Percentiles rank a stretch among this genome's conserved stretches.
phyloP scores from a whole-genome alignment of 805 yeast genomes.

The Kregervanrija fluxuum region DNA sequence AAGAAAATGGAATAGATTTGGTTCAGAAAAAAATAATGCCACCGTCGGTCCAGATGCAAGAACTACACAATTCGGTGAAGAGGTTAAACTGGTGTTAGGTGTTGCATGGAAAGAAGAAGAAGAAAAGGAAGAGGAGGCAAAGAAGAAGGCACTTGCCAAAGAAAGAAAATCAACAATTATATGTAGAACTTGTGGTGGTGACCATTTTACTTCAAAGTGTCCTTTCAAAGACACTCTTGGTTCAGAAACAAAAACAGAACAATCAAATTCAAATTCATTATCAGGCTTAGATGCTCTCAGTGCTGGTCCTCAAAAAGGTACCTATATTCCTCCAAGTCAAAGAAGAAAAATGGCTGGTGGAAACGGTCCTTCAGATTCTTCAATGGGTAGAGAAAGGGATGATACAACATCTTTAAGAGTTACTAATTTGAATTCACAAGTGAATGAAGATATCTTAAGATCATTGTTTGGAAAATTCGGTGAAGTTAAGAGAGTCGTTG shows the following conservation, averaged over 20 bases:
- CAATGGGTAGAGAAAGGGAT: conserved; percentile 47
- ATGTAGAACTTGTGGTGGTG: conserved; percentile 93
- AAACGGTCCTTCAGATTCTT: conserved; percentile 14
- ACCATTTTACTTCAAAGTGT: conserved; percentile 90
- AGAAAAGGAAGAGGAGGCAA: conserved; percentile 57
- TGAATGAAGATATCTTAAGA: conserved; percentile 75
- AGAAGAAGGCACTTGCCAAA: conserved; percentile 37
- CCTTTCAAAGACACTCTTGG: conserved; percentile 89
- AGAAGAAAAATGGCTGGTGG: conserved; percentile 36
- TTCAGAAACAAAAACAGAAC: conserved; percentile 18
- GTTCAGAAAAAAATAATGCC: conserved; percentile 59
- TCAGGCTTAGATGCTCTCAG: conserved; percentile 11
- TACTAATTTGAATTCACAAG: conserved; percentile 81
- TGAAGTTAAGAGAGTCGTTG: conserved; percentile 63
- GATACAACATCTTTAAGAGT: conserved; percentile 85
- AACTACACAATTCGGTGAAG: conserved; percentile 86
- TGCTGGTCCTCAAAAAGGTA: conserved; percentile 24
- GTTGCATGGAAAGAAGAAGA: conserved; percentile 72
- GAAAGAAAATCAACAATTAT: conserved; percentile 49
- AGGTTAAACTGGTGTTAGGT: conserved; percentile 66
- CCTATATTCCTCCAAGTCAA: conserved; percentile 58
- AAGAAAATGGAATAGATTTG: conserved; percentile 83
- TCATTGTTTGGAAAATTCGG: conserved; percentile 66
- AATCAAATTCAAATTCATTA: background rate
- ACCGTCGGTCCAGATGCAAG: conserved; percentile 83